Base-by-base conservation (phyloP, 805 yeast genomes). In the Hyphopichia homilentoma region DNA sequence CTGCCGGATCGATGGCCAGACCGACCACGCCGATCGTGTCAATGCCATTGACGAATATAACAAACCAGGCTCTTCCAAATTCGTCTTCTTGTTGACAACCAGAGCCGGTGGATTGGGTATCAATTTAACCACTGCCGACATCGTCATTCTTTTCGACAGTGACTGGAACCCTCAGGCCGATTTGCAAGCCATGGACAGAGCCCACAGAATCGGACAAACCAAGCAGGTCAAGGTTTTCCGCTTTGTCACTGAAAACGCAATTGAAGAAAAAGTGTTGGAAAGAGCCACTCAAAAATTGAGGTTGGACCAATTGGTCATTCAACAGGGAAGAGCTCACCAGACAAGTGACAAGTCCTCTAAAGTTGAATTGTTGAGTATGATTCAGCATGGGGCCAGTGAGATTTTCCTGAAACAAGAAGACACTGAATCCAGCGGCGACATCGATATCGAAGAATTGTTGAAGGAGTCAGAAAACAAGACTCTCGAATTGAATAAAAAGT, bases 111-210 rank as follows among this genome's bases (percentile, higher is more conserved):
- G 96, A 7, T 69, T 87, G 53, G 94, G 94, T 59, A 84, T 84
- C 48, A 84, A 84, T 51, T 68, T 84, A 48, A 84, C 93, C 4
- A 64, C 79, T n/a, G 93, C 93, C 1, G 89, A 84, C 55, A 68
- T 80, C 41, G 94, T 84, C 29, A 73, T 84, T 3, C 57, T 84
- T 27, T 84, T 68, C 51, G 94, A 84, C 58, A 80, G 88, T 3
- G 94, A 84, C 54, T 84, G 94, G 94, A 84, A 84, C 45, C 94
- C 94, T 1, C 94, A 84, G 51, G 93, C 90, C 4, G 94, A 84
- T 68, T 70, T 84, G 43, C 94, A 84, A 57, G 90, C 90, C 1
- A 84, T 84, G 93, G 94, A 84, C 53, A 73, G 94, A 64, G 93
- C 93, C 0, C 94, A 84, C 57, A 74, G 94, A 68, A 84, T 84